phyloP scores from a whole-genome alignment of 495 filamentous ascomycete genomes.

The Astrocystis sublimbata region DNA sequence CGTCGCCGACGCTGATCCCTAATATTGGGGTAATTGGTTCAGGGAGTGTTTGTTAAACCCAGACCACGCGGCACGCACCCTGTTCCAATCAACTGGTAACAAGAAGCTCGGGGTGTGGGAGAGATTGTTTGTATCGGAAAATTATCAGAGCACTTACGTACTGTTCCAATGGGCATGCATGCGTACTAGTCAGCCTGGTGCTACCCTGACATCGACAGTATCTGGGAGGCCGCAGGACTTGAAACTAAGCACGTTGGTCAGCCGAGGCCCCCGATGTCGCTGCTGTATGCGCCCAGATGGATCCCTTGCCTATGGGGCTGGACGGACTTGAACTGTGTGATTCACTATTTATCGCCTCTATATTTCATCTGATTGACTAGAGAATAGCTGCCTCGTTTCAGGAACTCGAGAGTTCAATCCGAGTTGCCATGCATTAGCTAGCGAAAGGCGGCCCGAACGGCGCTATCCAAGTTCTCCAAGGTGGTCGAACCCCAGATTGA shows the following conservation, averaged over 20 bases:
- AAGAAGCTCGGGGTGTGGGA: background rate
- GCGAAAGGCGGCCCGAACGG: background rate
- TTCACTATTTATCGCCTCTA: background rate
- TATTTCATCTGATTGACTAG: background rate
- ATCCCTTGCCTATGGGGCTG: background rate
- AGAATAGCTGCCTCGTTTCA: too few species aligned
- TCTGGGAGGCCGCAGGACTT: too few species aligned
- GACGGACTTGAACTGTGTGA: background rate
- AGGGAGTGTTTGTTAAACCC: background rate
- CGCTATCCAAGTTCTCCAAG: background rate
- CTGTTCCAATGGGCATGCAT: background rate
- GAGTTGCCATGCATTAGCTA: too few species aligned
- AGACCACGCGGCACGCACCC: background rate
- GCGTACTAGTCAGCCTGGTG: background rate
- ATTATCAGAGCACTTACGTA: background rate
- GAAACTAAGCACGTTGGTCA: background rate
- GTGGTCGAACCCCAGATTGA: background rate
- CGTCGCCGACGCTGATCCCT: background rate
- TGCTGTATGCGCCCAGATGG: background rate
- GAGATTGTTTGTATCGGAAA: too few species aligned
- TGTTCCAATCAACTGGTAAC: slow-evolving; percentile 1
- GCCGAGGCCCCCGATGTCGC: slow-evolving; percentile 6
- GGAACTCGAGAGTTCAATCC: too few species aligned
- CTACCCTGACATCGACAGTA: background rate
- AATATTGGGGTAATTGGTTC: background rate